Evolutionary conservation across 208 protist species (phyloP).

Genomic region (Leishmania lainsoni): DNA sequence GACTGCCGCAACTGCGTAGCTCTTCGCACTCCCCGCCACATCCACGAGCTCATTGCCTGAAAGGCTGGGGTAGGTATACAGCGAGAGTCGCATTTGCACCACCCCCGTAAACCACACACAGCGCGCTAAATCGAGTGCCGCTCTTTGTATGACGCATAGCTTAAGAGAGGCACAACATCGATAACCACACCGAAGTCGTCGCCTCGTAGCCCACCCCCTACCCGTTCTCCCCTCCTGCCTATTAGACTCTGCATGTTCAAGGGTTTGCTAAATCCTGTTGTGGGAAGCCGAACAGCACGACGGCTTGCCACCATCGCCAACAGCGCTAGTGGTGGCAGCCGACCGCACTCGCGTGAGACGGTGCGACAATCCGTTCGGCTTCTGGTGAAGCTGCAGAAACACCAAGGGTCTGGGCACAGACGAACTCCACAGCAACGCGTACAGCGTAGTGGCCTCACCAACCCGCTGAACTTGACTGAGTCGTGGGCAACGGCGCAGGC

Average conservation of each 20-base stretch:
- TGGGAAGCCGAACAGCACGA: constrained; percentile 8
- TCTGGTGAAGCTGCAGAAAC: constrained; percentile 4
- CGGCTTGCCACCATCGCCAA: constrained; percentile 17
- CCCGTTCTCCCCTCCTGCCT: background rate
- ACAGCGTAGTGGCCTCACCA: background rate
- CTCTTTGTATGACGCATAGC: background rate
- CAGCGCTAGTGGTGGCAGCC: background rate
- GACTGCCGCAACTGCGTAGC: background rate
- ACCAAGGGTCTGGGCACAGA: background rate
- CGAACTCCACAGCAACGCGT: background rate
- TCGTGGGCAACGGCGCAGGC: constrained; percentile 19
- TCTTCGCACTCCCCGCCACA: background rate
- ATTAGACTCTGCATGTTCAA: constrained; percentile 18
- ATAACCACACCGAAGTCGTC: background rate
- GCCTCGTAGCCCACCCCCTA: background rate
- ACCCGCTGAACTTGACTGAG: background rate
- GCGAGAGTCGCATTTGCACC: background rate
- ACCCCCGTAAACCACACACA: background rate
- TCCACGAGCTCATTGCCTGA: background rate
- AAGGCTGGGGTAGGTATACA: background rate
- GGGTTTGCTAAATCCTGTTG: constrained; percentile 1
- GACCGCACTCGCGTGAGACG: constrained; percentile 12
- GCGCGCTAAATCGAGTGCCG: background rate
- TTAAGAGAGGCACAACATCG: background rate
- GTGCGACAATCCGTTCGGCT: constrained; percentile 2